Base-by-base conservation (phyloP, 495 filamentous ascomycete genomes). In the Immersiella caudata region DNA sequence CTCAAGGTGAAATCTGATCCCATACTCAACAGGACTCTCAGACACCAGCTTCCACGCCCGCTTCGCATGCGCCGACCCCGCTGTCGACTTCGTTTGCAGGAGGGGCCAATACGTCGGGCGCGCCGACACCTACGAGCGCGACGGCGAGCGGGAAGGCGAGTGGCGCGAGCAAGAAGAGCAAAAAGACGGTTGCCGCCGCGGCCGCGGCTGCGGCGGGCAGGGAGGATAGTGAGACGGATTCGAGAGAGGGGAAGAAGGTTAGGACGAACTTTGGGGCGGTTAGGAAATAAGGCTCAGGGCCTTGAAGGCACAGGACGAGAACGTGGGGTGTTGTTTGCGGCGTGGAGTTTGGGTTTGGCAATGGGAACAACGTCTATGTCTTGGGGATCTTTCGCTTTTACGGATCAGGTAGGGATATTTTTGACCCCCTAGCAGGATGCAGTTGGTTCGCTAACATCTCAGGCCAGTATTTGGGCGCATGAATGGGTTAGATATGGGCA, bases 141-240 rank as follows among this genome's bases (percentile, higher is more conserved):
- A 79, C 74, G 24, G 74, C 76, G n/a, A 70, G 75, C 29, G 33
- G 49, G 40, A 77, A 78, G 64, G 71, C 60, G 6, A 11, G 29
- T 6, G 61, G 61, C 0, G 71, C 75, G 60, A 67, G 68, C 14
- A 82, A 82, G 71, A 79, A 79, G 69, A 81, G 78, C 64, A 79
- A 81, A 70, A 79, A 78, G 36, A 73, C 67, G 22, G 71, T 33
- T 24, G 56, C 56, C 4, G 62, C 62, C 6, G 77, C 76, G 7
- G 75, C 71, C 52, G 58, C 61, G 7, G 55, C 67, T 16, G 54
- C 61, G 9, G 67, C 64, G 62, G 72, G 70, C 40, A 77, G 63
- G 12, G 84, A 85, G 5, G 84, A 87, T 60, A 86, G 83, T 68
- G 84, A 87, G 76, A 78, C 80, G 49, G 82, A 83, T 50, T 72